These are phyloP conservation scores for Mikania micrantha DNA, from an alignment of 129 eudicot species.

Conservation along the genomic window DNA sequence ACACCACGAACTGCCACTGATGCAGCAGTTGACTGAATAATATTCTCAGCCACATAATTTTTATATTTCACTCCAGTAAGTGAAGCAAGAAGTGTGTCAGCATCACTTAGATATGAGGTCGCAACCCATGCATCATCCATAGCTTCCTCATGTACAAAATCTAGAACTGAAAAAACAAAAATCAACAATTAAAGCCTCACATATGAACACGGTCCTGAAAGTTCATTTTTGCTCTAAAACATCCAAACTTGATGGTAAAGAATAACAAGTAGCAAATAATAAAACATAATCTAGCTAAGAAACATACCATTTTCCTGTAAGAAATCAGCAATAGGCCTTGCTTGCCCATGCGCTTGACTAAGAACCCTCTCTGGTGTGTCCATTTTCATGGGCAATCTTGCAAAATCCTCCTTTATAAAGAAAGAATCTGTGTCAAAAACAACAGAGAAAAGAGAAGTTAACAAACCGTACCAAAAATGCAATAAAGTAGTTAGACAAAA, in stretches of 20 bases:
- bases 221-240: neutral
- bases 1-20: slow-evolving; percentile 95
- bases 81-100: slow-evolving; percentile 80
- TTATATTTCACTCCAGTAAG: slow-evolving; percentile 32
- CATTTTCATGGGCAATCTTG: slow-evolving; percentile 81
- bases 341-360: slow-evolving; percentile 91
- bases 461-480: neutral
- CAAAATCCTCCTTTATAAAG: slow-evolving; percentile 47
- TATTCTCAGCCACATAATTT: slow-evolving; percentile 60
- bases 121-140: slow-evolving; percentile 76
- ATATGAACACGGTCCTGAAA: neutral
- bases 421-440: slow-evolving; percentile 35
- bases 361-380: slow-evolving; percentile 89
- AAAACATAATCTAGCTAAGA: neutral
- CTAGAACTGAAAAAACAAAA: slow-evolving; percentile 60
- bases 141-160: slow-evolving; percentile 79
- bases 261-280: neutral
- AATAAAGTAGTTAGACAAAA: slow-evolving; percentile 1
- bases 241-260: neutral
- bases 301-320: slow-evolving; percentile 79
- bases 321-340: slow-evolving; percentile 79
- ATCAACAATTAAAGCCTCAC: neutral
- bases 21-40: slow-evolving; percentile 85
- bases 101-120: slow-evolving; percentile 75
- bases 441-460: slow-evolving; percentile 7